A percentile compares a stretch with the other conserved stretches of the same genome.
phyloP scores from a whole-genome alignment of 257 asterid species.

The Haberlea rhodopensis region DNA sequence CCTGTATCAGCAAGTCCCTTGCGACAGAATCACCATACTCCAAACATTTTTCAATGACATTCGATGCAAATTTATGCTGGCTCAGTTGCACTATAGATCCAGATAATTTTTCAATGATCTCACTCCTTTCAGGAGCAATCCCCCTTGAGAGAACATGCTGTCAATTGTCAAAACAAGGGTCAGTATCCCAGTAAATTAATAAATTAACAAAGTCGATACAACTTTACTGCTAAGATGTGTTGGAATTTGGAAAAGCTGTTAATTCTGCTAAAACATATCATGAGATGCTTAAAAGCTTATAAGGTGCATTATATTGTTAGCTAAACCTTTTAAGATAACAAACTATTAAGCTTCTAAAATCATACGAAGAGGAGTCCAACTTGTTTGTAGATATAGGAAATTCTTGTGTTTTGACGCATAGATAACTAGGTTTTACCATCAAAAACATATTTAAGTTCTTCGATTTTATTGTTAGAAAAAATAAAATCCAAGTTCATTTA shows the following conservation, averaged over 20 bases:
- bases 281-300: not conserved
- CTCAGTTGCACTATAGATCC: slow-evolving; percentile 48
- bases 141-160: slow-evolving; percentile 56
- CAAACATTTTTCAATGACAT: slow-evolving; percentile 49
- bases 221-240: too few relatives aligned
- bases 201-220: too few relatives aligned
- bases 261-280: too few relatives aligned
- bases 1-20: slow-evolving; percentile 39
- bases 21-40: slow-evolving; percentile 44
- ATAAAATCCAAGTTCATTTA: too few relatives aligned
- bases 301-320: not conserved
- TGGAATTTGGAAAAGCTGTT: too few relatives aligned
- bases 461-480: not conserved
- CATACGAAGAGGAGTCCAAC: not conserved
- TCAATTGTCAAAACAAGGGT: slow-evolving; percentile 9
- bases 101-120: slow-evolving; percentile 38
- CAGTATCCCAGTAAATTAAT: slow-evolving; percentile 8
- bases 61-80: slow-evolving; percentile 54
- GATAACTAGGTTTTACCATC: too few relatives aligned
- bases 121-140: slow-evolving; percentile 45
- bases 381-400: not conserved
- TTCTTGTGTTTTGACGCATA: too few relatives aligned
- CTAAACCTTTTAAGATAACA: not conserved
- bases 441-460: not conserved
- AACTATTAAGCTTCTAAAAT: too few relatives aligned